These are phyloP conservation scores for Xylariales sp. DNA, from an alignment of 2,329 filamentous ascomycete species.

Conservation along the genomic window DNA sequence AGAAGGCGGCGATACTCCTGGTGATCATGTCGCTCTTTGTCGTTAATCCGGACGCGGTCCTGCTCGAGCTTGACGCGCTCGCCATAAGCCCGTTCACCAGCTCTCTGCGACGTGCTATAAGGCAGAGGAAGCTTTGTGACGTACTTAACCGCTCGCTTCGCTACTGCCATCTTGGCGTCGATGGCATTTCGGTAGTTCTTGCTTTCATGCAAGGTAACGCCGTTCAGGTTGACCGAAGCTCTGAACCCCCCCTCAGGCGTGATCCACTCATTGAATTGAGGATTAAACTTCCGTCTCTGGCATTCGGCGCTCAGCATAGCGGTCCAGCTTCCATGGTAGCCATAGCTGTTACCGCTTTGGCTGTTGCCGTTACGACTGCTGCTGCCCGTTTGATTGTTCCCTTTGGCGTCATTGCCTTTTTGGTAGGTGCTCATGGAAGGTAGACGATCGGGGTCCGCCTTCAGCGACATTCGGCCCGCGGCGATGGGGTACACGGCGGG, in stretches of 20 bases:
- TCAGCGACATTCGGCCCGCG: not conserved
- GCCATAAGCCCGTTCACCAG: not conserved
- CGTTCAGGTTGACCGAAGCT: slow-evolving; percentile 19
- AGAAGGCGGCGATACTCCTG: slow-evolving; percentile 14
- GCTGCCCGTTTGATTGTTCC: not conserved
- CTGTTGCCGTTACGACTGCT: not conserved
- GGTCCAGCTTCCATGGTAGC: not conserved
- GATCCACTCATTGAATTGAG: slow-evolving; percentile 17
- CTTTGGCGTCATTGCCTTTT: not conserved
- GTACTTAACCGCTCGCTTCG: slow-evolving; percentile 9
- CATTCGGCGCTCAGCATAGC: slow-evolving; percentile 17
- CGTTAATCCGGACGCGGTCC: not conserved
- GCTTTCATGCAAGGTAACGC: slow-evolving; percentile 11
- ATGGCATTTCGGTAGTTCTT: slow-evolving; percentile 7
- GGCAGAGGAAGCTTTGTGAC: slow-evolving; percentile 8
- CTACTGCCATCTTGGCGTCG: slow-evolving; percentile 19
- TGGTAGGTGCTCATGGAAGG: not conserved
- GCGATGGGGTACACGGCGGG: not conserved
- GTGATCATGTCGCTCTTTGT: not conserved
- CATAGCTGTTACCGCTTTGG: not conserved
- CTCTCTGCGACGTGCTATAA: not conserved
- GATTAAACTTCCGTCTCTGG: slow-evolving; percentile 25
- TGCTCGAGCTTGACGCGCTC: not conserved
- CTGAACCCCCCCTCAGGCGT: slow-evolving; percentile 9
- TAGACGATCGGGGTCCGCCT: not conserved